Base-by-base conservation (phyloP, 202 grass and related monocot genomes). In the Panicum hallii region DNA sequence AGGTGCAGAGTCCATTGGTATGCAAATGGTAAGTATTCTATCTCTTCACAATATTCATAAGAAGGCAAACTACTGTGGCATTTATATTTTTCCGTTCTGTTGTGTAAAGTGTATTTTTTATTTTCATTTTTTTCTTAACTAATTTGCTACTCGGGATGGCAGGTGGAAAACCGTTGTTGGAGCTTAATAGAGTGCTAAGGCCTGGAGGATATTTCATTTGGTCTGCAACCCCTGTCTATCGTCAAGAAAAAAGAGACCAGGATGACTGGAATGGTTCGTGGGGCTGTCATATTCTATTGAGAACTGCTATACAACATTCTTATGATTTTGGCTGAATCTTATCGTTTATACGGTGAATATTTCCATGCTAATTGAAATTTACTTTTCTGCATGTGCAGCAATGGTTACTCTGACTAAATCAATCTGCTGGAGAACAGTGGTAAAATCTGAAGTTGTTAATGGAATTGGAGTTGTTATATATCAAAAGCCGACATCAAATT, bases 201-300 rank as follows among this genome's bases (percentile, higher is more conserved):
- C 93, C 91, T 86, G 96, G 93, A 85, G 96, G 93, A 45, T 90
- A 91, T 78, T 99, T 92, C 71, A 79, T 95, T 65, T 96, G 96
- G 96, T 99, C 96, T 86, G 96, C 96, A 84, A 99, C 93, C 41
- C 93, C 96, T n/a, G 96, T 96, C 72, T 99, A 99, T 76, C 91
- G 90, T 75, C 55, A 95, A 88, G 84, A 91, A 73, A 56, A 70
- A 92, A 91, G 76, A 77, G 96, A 99, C 41, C 86, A 92, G 85
- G 79, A 87, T 74, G 86, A 94, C 61, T 99, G 93, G 93, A 91
- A 87, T 56, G 88, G 95, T 97, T 86, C 9, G 89, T 91, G n/a
- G n/a, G 20, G 58, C 5, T 53, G 9, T 14, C 50, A 46, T 83
- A 57, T 79, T 79, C 44, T 47, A 63, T 68, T 47, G 2, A 36